phyloP scores from a whole-genome alignment of 495 filamentous ascomycete genomes.

The Thermothielavioides terrestris region DNA sequence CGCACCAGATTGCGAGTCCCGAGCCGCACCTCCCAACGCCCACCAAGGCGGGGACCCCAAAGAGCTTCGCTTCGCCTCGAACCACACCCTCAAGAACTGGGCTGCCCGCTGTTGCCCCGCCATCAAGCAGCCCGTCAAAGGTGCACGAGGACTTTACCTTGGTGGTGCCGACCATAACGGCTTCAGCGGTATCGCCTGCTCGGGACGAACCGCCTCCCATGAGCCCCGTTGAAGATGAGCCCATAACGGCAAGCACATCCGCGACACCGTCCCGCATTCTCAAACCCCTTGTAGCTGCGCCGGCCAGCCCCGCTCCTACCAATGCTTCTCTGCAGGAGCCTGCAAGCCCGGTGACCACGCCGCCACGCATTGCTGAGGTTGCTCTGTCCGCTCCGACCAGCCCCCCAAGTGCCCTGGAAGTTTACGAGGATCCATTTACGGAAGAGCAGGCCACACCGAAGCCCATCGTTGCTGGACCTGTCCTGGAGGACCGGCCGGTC shows the following conservation, averaged over 20 bases:
- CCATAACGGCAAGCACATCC: background rate
- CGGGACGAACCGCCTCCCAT: background rate
- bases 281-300: slow-evolving; percentile 17
- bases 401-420: slow-evolving; percentile 37
- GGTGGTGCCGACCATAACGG: slow-evolving; percentile 31
- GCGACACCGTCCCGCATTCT: slow-evolving; percentile 3
- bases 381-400: slow-evolving; percentile 20
- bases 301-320: background rate
- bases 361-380: slow-evolving; percentile 7
- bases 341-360: slow-evolving; percentile 6
- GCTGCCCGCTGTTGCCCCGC: slow-evolving; percentile 11
- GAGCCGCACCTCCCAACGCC: slow-evolving; percentile 36
- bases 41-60: slow-evolving; percentile 19
- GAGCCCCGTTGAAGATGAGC: background rate
- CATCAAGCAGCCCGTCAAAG: slow-evolving; percentile 26
- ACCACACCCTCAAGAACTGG: slow-evolving; percentile 31
- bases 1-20: slow-evolving; percentile 36
- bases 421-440: slow-evolving; percentile 54
- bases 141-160: slow-evolving; percentile 45
- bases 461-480: slow-evolving; percentile 34
- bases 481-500: slow-evolving; percentile 43
- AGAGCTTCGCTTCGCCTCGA: slow-evolving; percentile 25
- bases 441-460: slow-evolving; percentile 35
- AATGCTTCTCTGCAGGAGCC: background rate
- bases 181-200: slow-evolving; percentile 12